phyloP scores from a whole-genome alignment of 768 basidiomycete species.

The Obba rivulosa region DNA sequence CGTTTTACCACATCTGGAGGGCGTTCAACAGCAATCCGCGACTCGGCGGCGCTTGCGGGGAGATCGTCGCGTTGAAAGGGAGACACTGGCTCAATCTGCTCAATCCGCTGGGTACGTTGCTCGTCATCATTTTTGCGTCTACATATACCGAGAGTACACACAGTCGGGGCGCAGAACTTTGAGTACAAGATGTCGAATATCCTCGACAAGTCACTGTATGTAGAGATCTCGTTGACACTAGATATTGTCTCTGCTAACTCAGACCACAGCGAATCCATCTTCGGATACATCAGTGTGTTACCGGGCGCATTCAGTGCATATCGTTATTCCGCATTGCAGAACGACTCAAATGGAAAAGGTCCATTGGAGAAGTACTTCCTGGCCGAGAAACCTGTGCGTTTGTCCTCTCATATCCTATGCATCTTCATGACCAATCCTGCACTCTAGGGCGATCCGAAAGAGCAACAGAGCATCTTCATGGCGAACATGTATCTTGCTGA shows the following conservation, averaged over 20 bases:
- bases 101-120: slow-evolving; percentile 56
- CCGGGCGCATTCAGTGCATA: slow-evolving; percentile 93
- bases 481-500: slow-evolving; percentile 97
- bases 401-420: too few species aligned
- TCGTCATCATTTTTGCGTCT: neutral
- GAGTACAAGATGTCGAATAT: slow-evolving; percentile 96
- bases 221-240: slow-evolving; percentile 2
- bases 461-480: slow-evolving; percentile 86
- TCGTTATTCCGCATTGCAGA: slow-evolving; percentile 86
- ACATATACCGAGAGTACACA: neutral
- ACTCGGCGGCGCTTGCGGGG: slow-evolving; percentile 92
- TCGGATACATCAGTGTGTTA: slow-evolving; percentile 92
- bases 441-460: slow-evolving; percentile 48
- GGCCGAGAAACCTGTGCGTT: slow-evolving; percentile 81
- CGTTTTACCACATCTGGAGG: slow-evolving; percentile 92
- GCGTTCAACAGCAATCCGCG: slow-evolving; percentile 90
- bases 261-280: slow-evolving; percentile 59
- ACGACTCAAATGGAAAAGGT: slow-evolving; percentile 76
- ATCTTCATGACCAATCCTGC: neutral
- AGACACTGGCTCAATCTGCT: slow-evolving; percentile 72
- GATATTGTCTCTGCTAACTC: neutral
- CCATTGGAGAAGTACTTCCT: slow-evolving; percentile 95
- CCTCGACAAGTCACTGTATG: slow-evolving; percentile 77
- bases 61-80: slow-evolving; percentile 90
- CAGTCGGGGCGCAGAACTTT: slow-evolving; percentile 87